These are phyloP conservation scores for Diaporthe caulivora DNA, from an alignment of 2,329 filamentous ascomycete species.

Conservation along the genomic window DNA sequence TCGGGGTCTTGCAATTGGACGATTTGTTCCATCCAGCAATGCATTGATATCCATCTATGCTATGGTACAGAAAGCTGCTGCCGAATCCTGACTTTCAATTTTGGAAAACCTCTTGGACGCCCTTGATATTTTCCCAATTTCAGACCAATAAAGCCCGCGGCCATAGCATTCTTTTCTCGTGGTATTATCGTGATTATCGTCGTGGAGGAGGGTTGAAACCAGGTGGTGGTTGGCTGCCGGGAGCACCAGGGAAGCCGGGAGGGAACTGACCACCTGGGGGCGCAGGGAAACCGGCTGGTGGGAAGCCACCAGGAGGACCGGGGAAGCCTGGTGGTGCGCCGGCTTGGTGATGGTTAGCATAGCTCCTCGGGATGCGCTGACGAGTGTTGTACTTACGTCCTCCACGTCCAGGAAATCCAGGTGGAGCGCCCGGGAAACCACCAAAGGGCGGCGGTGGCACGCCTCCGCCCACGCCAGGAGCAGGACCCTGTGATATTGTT, in stretches of 20 bases:
- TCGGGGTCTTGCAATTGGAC: neutral
- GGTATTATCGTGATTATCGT: constrained; percentile 55
- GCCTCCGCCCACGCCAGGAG: constrained; percentile 85
- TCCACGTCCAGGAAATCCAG: constrained; percentile 65
- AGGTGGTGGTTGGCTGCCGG: constrained; percentile 69
- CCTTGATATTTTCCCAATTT: constrained; percentile 32
- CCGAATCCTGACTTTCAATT: constrained; percentile 31
- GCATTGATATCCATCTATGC: constrained; percentile 38
- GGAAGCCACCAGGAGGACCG: constrained; percentile 54
- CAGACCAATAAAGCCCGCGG: constrained; percentile 26
- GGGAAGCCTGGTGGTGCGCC: constrained; percentile 65
- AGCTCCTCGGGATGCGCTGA: constrained; percentile 48
- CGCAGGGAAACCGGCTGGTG: constrained; percentile 58
- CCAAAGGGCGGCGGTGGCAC: constrained; percentile 70
- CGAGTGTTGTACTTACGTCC: constrained; percentile 61
- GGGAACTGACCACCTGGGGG: constrained; percentile 59
- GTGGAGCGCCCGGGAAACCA: constrained; percentile 66
- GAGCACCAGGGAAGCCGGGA: constrained; percentile 53
- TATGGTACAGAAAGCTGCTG: constrained; percentile 37
- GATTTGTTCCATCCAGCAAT: constrained; percentile 26
- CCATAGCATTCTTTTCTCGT: neutral
- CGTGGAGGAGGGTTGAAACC: constrained; percentile 82
- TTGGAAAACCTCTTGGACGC: constrained; percentile 36
- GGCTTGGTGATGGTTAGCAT: constrained; percentile 51
- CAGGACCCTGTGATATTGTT: constrained; percentile 71